Evolutionary conservation across 2,329 filamentous ascomycete species (phyloP).

Genomic region (Neonectria coccinea): DNA sequence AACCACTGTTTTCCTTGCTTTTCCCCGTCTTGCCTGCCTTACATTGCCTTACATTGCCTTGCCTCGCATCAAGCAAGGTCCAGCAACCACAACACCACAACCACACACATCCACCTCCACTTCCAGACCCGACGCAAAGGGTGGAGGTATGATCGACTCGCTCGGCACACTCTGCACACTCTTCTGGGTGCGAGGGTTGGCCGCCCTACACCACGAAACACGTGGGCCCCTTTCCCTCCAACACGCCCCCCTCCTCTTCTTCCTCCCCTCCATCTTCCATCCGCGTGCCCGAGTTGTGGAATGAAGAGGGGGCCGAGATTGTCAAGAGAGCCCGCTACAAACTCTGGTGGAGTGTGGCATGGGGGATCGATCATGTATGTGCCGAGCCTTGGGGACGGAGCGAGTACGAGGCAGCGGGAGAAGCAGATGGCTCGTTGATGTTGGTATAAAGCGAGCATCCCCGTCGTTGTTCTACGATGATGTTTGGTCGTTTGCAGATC

Average conservation of each 20-base stretch:
- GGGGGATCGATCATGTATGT: conserved; percentile 13
- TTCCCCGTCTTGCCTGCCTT: background rate
- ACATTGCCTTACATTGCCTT: conserved; percentile 2
- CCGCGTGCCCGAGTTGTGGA: conserved; percentile 14
- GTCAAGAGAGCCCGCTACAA: background rate
- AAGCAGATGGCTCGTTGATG: background rate
- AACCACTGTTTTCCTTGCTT: background rate
- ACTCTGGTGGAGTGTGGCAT: conserved; percentile 15
- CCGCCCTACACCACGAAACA: conserved; percentile 4
- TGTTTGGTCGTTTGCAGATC: conserved; percentile 19
- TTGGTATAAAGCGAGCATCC: conserved; percentile 23
- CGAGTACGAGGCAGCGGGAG: conserved; percentile 18
- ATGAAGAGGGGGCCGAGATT: conserved; percentile 12
- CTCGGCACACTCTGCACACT: background rate
- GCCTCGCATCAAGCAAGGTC: conserved; percentile 9
- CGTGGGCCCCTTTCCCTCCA: background rate
- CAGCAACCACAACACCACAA: background rate
- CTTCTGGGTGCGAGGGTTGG: conserved; percentile 13
- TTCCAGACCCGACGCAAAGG: background rate
- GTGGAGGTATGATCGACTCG: conserved; percentile 1
- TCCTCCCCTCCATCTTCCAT: conserved; percentile 10
- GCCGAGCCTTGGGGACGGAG: conserved; percentile 10
- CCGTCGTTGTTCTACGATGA: conserved; percentile 19
- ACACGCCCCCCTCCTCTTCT: conserved; percentile 11
- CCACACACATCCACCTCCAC: background rate